Evolutionary conservation across 2,329 filamentous ascomycete genomes (phyloP).

Genomic region (Monilinia fructigena): DNA sequence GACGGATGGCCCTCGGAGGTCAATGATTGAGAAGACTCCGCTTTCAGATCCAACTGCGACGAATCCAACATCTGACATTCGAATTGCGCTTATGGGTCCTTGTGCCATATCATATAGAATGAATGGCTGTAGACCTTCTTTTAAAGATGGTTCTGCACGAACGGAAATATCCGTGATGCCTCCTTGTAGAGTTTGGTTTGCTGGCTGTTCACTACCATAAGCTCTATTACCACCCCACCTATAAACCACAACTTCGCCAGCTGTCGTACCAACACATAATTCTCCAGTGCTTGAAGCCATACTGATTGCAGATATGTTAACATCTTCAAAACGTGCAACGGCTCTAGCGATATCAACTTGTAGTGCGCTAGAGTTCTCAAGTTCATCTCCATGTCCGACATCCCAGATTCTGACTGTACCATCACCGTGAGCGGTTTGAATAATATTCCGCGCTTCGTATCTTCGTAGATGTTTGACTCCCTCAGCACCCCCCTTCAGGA

Average conservation of each 20-base stretch:
- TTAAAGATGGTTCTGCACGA: conserved; percentile 69
- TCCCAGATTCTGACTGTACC: conserved; percentile 93
- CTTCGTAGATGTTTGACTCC: conserved; percentile 67
- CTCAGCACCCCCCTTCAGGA: conserved; percentile 78
- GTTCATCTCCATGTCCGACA: conserved; percentile 84
- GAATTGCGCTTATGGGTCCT: conserved; percentile 74
- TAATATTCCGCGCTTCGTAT: conserved; percentile 79
- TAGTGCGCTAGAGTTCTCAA: conserved; percentile 78
- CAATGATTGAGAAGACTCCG: conserved; percentile 77
- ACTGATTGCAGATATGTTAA: conserved; percentile 76
- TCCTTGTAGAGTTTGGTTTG: conserved; percentile 60
- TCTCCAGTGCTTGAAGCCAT: conserved; percentile 81
- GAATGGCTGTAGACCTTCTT: conserved; percentile 77
- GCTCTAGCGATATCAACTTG: conserved; percentile 86
- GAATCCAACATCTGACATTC: conserved; percentile 91
- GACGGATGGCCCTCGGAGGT: conserved; percentile 81
- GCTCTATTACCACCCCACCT: conserved; percentile 81
- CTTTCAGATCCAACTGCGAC: conserved; percentile 82
- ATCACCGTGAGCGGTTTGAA: conserved; percentile 86
- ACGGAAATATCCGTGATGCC: conserved; percentile 71
- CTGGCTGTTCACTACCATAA: conserved; percentile 60
- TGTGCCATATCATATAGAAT: conserved; percentile 80
- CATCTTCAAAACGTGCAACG: conserved; percentile 71
- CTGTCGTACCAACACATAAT: conserved; percentile 74
- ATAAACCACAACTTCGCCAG: conserved; percentile 84